phyloP scores from a whole-genome alignment of 305 asterid genomes.

The Salvia sclarea region DNA sequence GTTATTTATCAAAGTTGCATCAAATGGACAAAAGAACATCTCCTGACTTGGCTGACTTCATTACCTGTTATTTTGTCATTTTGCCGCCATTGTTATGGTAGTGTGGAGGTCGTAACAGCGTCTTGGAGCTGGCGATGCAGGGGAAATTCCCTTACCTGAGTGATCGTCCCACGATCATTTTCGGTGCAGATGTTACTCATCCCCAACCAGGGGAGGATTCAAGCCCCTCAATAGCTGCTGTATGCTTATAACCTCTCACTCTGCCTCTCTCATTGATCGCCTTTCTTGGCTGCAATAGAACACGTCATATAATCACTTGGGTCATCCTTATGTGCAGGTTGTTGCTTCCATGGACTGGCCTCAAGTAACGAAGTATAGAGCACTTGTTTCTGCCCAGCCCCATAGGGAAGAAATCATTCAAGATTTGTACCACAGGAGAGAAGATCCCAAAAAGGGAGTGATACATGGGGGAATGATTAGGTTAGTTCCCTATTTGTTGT shows the following conservation, averaged over 20 bases:
- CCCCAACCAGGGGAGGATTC: slow-evolving; percentile 85
- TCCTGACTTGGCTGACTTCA: background rate
- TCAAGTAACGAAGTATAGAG: slow-evolving; percentile 67
- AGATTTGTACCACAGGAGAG: slow-evolving; percentile 45
- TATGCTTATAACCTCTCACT: slow-evolving; percentile 25
- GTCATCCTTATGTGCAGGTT: slow-evolving; percentile 48
- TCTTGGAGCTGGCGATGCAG: slow-evolving; percentile 44
- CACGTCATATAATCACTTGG: background rate
- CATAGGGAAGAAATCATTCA: slow-evolving; percentile 70
- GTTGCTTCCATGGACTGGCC: slow-evolving; percentile 99
- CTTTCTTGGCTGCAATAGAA: background rate
- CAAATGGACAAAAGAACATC: background rate
- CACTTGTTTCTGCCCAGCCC: slow-evolving; percentile 73
- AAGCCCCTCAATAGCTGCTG: slow-evolving; percentile 86
- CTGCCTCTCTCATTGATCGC: background rate
- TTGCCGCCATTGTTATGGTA: slow-evolving; percentile 19
- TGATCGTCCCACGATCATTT: slow-evolving; percentile 66
- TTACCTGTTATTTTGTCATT: background rate
- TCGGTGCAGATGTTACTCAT: slow-evolving; percentile 97
- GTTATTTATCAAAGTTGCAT: background rate
- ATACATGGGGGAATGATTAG: slow-evolving; percentile 72
- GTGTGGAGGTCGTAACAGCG: slow-evolving; percentile 80
- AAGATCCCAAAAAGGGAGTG: slow-evolving; percentile 45
- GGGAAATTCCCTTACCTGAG: slow-evolving; percentile 39
- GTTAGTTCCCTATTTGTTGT: slow-evolving; percentile 34